A percentile compares a stretch with the other conserved stretches of the same genome.
Evolutionary conservation across 169 alveolate genomes (phyloP).

Genomic region (Blepharisma undulans): DNA sequence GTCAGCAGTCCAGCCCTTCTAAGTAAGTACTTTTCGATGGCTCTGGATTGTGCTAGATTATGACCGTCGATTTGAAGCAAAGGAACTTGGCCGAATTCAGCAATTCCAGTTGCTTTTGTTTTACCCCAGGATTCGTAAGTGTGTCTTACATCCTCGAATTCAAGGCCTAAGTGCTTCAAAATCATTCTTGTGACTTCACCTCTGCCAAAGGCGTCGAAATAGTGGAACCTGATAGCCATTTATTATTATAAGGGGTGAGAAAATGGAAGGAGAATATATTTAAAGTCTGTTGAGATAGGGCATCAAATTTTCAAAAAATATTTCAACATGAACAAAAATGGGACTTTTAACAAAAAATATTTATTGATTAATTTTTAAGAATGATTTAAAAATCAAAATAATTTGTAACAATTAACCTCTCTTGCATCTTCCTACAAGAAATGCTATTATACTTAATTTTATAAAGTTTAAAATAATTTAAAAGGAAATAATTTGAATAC

Average conservation of each 20-base stretch:
- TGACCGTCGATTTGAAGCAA: slow-evolving; percentile 39
- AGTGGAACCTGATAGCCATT: slow-evolving; percentile 39
- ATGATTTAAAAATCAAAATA: too few relatives aligned
- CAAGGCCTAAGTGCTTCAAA: slow-evolving; percentile 27
- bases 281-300: background rate
- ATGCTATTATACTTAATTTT: too few relatives aligned
- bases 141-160: slow-evolving; percentile 51
- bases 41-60: background rate
- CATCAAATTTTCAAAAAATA: too few relatives aligned
- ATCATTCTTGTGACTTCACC: slow-evolving; percentile 58
- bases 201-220: slow-evolving; percentile 57
- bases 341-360: background rate
- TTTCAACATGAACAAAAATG: background rate
- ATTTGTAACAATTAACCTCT: too few relatives aligned
- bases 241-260: background rate
- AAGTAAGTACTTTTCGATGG: slow-evolving; percentile 44
- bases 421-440: too few relatives aligned
- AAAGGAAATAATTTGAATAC: too few relatives aligned
- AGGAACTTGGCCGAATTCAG: slow-evolving; percentile 28
- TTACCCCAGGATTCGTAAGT: background rate
- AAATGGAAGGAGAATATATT: background rate
- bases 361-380: too few relatives aligned
- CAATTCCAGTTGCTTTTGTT: background rate
- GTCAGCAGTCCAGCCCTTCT: slow-evolving; percentile 34
- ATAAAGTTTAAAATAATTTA: too few relatives aligned